Conservation (phyloP, 192 early-diverging fungal species). For the Entomortierella beljakovae region DNA sequence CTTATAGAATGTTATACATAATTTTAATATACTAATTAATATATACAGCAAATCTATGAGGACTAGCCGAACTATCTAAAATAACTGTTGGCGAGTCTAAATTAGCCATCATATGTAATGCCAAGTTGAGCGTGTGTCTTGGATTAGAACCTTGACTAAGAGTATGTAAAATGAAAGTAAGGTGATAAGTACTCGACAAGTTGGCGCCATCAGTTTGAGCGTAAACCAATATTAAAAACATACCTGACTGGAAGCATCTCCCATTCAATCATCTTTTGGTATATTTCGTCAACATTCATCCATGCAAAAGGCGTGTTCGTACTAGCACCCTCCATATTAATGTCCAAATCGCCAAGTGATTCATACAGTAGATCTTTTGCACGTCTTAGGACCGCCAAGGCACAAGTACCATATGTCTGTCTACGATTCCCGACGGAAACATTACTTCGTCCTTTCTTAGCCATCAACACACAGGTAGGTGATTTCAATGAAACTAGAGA, state of each 20-base stretch:
- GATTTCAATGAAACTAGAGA: conserved; percentile 29
- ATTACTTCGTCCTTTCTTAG: conserved; percentile 21
- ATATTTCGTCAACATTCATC: conserved; percentile 54
- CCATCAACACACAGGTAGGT: conserved; percentile 48
- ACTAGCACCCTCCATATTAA: not conserved
- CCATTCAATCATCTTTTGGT: conserved; percentile 47
- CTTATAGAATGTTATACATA: too few relatives aligned
- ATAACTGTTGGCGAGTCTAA: conserved; percentile 40
- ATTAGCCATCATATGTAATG: conserved; percentile 50
- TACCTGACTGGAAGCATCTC: conserved; percentile 47
- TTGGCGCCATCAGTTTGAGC: not conserved
- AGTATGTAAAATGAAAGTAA: not conserved
- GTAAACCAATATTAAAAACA: not conserved
- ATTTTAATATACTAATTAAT: not conserved
- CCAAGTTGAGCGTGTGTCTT: conserved; percentile 49
- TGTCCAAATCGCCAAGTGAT: not conserved
- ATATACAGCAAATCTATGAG: conserved; percentile 35
- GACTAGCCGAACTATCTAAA: conserved; percentile 31
- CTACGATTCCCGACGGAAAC: conserved; percentile 45
- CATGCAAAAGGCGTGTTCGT: conserved; percentile 9
- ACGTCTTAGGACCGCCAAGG: conserved; percentile 31
- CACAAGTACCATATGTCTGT: conserved; percentile 43
- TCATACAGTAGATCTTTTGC: conserved; percentile 1
- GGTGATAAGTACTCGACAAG: not conserved
- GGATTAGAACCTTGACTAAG: conserved; percentile 47